Base-by-base conservation (phyloP, 2,329 filamentous ascomycete species). In the Hypoxylon sp. region DNA sequence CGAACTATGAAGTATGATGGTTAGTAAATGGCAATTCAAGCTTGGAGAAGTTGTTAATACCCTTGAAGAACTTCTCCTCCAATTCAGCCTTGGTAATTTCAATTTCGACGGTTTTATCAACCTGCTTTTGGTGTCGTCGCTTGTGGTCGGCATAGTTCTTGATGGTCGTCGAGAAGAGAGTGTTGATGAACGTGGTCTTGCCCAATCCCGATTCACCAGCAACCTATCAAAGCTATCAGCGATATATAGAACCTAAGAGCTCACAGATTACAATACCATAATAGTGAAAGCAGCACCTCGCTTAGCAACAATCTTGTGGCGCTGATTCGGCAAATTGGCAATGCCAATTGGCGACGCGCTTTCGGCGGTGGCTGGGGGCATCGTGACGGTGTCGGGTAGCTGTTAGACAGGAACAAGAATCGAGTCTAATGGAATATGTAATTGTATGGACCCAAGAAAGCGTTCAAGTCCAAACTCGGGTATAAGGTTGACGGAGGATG, bases 91-190 rank as follows among this genome's bases (percentile, higher is more conserved):
- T 99, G 81, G 96, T 99, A 80, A 99, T 99, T 83, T 99, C 96
- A 75, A 99, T 99, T 86, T 99, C 96, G 72, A 99, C 96, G 9
- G 96, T 99, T 89, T 98, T 98, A 86, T 99, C 96, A 74, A 98
- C 89, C 86, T 99, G 96, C 90, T 99, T 99, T 84, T 96, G 93
- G 83, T 99, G 96, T 79, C 96, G 93, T 83, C 94, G 92, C 88
- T 97, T 97, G 89, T 99, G 95, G 83, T 99, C 96, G 88, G 96
- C 96, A 82, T 99, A 99, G 88, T 98, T 99, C 88, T 99, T 99
- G 89, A 99, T 99, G 76, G 96, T 99, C 73, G 96, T 99, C 70
- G 96, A 99, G 88, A 99, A 99, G 67, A 99, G 90, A 65, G 96
- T 99, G 90, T 99, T 99, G 90, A 99, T 98, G 84, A 99, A 99